Base-by-base conservation (phyloP, 2,329 filamentous ascomycete genomes). In the Trichoderma sp. region DNA sequence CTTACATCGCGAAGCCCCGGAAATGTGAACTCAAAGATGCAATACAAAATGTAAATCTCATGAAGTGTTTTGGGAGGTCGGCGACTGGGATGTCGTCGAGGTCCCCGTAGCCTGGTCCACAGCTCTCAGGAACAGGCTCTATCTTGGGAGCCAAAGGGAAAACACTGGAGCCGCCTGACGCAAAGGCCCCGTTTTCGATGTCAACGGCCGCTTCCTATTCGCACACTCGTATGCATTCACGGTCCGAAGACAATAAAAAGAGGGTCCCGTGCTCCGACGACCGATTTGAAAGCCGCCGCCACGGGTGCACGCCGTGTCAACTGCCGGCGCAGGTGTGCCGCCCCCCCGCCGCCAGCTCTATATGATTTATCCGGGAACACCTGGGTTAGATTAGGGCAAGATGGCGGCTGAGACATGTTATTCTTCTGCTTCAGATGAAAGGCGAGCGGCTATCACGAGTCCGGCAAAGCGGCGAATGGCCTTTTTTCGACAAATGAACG, bases 1-100 rank as follows among this genome's bases (percentile, higher is more conserved):
- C 63, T 66, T 66, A 66, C 63, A 66, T 53, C 27, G 56, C 35
- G 37, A 58, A 35, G 40, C 29, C 37, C 37, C 63, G 27, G 33
- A 66, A 37, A 66, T 49, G 35, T 31, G 37, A 66, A 27, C 27
- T 27, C 37, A 56, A 29, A 57, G 8, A 57, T 35, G 19, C 33
- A n/a, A 47, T 43, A 16, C 53, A 47, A 33, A 40, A 55, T 4
- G 27, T n/a, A 64, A 56, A 43, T 21, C 33, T 40, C 61, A 64
- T 43, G 24, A 43, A 56, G 43, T 53, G 49, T 43, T 63, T 55
- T 66, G 63, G 37, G 63, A 57, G 53, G 63, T 66, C 63, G 63
- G 52, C 63, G 63, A 66, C 53, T 24, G 56, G 63, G 53, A 66
- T 57, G 63, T 66, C 63, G 53, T 58, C 63, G 53, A 66, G 63